A percentile compares a stretch with the other conserved stretches of the same genome.
Conservation (phyloP, 495 filamentous ascomycete species). For the Apodospora peruviana region DNA sequence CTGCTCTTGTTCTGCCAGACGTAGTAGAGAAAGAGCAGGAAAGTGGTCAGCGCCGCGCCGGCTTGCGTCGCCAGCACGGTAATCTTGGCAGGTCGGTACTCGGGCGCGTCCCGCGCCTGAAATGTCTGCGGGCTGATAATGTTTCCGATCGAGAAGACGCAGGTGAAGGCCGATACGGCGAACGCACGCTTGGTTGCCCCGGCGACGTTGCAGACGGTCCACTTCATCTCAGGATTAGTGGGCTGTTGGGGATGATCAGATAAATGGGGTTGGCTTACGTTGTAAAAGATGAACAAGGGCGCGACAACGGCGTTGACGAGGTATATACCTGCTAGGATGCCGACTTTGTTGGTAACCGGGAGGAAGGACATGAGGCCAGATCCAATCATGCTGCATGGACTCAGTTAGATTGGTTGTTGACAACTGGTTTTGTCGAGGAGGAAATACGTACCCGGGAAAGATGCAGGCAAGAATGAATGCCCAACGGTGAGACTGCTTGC, state of each 20-base stretch:
- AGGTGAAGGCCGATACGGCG: slow-evolving; percentile 47
- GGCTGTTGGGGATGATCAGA: not conserved
- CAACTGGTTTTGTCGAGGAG: not conserved
- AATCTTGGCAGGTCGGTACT: slow-evolving; percentile 59
- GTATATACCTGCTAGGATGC: slow-evolving; percentile 58
- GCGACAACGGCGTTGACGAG: slow-evolving; percentile 56
- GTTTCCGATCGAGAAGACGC: slow-evolving; percentile 57
- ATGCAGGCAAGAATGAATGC: slow-evolving; percentile 30
- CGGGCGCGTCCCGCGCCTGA: slow-evolving; percentile 52
- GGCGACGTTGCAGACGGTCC: slow-evolving; percentile 31
- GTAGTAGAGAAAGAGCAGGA: slow-evolving; percentile 29
- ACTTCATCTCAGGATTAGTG: slow-evolving; percentile 9
- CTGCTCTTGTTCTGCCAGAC: slow-evolving; percentile 32
- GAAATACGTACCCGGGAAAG: slow-evolving; percentile 6
- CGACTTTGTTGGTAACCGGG: slow-evolving; percentile 34
- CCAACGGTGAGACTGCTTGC: slow-evolving; percentile 28
- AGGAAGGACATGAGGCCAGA: slow-evolving; percentile 57
- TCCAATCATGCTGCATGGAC: slow-evolving; percentile 39
- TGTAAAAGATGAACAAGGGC: slow-evolving; percentile 40
- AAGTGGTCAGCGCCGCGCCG: slow-evolving; percentile 26
- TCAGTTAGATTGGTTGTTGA: not conserved
- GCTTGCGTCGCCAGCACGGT: slow-evolving; percentile 40
- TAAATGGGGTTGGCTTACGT: not conserved
- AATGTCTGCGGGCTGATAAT: slow-evolving; percentile 68
- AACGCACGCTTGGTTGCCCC: slow-evolving; percentile 36